Conservation (phyloP, 1,139 yeast genomes). For the Maudiozyma humilis region DNA sequence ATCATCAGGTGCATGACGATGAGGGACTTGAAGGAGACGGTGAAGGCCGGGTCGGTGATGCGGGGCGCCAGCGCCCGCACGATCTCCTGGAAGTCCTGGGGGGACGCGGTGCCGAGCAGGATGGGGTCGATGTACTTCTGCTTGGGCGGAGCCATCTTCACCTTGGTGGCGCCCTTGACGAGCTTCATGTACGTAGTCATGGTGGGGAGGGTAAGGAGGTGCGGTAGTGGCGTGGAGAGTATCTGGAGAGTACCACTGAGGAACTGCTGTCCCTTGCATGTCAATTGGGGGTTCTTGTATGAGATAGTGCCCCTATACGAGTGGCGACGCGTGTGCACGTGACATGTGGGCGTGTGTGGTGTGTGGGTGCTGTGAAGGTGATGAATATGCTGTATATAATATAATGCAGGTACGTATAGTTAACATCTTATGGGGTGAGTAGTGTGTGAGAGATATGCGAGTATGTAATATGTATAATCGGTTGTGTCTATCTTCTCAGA, state of each 20-base stretch:
- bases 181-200: conserved; percentile 34
- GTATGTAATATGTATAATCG: too few species aligned
- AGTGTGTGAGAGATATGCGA: too few species aligned
- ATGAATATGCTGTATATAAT: too few species aligned
- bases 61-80: conserved; percentile 57
- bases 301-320: not conserved
- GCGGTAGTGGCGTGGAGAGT: too few species aligned
- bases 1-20: conserved; percentile 85
- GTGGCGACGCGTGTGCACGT: not conserved
- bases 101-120: conserved; percentile 63
- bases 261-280: too few species aligned
- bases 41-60: conserved; percentile 79
- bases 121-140: conserved; percentile 93
- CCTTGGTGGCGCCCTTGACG: conserved; percentile 67
- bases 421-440: too few species aligned
- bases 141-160: conserved; percentile 90
- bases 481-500: too few species aligned
- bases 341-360: not conserved
- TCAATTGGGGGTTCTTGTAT: not conserved
- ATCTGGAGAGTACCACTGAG: too few species aligned
- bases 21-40: conserved; percentile 76
- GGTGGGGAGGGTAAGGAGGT: conserved; percentile 41
- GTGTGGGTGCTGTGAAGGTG: too few species aligned
- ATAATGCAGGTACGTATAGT: too few species aligned
- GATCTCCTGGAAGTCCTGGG: conserved; percentile 59